A percentile compares a stretch with the other conserved stretches of the same genome.
Conservation (phyloP, 2,329 filamentous ascomycete species). For the Cladophialophora carrionii region DNA sequence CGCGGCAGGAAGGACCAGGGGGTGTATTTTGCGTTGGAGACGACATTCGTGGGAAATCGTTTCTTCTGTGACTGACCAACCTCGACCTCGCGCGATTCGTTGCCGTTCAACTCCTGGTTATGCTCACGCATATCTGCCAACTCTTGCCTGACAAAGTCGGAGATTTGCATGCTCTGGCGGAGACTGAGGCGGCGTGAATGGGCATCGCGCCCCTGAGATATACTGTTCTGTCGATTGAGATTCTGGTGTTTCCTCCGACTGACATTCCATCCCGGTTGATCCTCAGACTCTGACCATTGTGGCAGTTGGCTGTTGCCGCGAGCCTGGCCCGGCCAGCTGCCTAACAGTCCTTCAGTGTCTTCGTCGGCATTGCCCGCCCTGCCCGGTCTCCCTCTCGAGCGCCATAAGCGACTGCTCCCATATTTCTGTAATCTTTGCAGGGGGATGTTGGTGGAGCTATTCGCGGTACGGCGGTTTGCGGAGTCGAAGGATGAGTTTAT, state of each 20-base stretch:
- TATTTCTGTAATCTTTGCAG: constrained; percentile 57
- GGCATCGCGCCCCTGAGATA: constrained; percentile 20
- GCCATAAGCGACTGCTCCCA: constrained; percentile 40
- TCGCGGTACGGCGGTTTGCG: constrained; percentile 5
- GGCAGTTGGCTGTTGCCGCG: constrained; percentile 24
- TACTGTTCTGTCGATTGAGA: constrained; percentile 10
- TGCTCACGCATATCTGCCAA: constrained; percentile 42
- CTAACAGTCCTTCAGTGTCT: constrained; percentile 68
- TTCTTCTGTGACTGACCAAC: constrained; percentile 74
- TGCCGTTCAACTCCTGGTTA: constrained; percentile 41
- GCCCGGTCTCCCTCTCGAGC: constrained; percentile 26
- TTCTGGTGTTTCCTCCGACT: constrained; percentile 24
- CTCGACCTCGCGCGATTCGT: constrained; percentile 70
- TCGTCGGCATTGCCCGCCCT: constrained; percentile 57
- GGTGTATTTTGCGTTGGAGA: constrained; percentile 98
- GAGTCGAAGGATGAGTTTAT: constrained; percentile 7
- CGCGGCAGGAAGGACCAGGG: constrained; percentile 90
- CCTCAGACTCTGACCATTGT: constrained; percentile 53
- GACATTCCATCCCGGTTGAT: constrained; percentile 54
- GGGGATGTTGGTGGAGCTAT: constrained; percentile 42
- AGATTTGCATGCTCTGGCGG: constrained; percentile 52
- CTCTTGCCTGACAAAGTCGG: constrained; percentile 37
- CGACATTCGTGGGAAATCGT: constrained; percentile 83
- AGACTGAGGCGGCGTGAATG: constrained; percentile 60
- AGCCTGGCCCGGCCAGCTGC: constrained; percentile 28